Conservation (phyloP, 192 early-diverging fungal species). For the Coemansia sp. region DNA sequence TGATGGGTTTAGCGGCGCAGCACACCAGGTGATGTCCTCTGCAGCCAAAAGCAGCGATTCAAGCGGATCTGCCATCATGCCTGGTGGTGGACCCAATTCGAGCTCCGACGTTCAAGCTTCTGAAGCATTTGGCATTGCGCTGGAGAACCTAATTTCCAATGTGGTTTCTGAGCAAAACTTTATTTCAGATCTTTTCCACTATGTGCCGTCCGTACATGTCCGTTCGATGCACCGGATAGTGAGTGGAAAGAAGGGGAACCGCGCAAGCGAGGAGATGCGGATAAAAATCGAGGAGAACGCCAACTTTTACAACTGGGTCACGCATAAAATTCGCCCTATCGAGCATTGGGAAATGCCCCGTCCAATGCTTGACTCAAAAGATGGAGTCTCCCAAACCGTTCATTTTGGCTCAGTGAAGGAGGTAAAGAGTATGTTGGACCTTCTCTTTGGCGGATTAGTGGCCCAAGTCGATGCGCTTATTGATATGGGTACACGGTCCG, state of each 20-base stretch:
- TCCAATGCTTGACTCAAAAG: conserved; percentile 42
- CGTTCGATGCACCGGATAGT: conserved; percentile 26
- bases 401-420: conserved; percentile 53
- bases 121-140: conserved; percentile 45
- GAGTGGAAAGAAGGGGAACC: not conserved
- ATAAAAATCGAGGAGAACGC: conserved; percentile 28
- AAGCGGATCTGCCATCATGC: conserved; percentile 3
- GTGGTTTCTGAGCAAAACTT: conserved; percentile 91
- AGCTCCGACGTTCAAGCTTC: conserved; percentile 38
- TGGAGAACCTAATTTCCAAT: conserved; percentile 58
- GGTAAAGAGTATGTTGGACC: conserved; percentile 75
- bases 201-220: conserved; percentile 51
- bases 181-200: conserved; percentile 81
- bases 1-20: conserved; percentile 44
- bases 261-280: conserved; percentile 5
- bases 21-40: conserved; percentile 32
- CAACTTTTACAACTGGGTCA: conserved; percentile 54
- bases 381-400: conserved; percentile 40
- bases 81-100: not conserved
- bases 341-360: conserved; percentile 41
- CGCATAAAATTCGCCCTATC: conserved; percentile 36
- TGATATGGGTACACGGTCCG: conserved; percentile 74
- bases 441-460: conserved; percentile 72
- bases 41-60: conserved; percentile 20
- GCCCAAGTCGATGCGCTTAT: conserved; percentile 72